These are phyloP conservation scores for Uronychia setigera DNA, from an alignment of 73 alveolate species.

Conservation along the genomic window DNA sequence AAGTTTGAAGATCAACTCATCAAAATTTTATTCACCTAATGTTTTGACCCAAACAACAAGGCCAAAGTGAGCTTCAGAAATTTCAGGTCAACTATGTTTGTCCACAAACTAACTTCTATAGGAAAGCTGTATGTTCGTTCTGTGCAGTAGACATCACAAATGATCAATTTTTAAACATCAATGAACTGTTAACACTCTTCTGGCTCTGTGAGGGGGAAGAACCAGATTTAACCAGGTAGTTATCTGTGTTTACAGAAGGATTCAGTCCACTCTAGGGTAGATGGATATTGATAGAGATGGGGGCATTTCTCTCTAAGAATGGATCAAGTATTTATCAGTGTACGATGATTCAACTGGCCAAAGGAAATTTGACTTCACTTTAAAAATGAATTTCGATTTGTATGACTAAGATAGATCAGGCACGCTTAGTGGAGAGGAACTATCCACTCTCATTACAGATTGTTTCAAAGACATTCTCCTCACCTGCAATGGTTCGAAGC, in stretches of 20 bases:
- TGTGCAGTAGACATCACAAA: background rate
- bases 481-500: too few species aligned
- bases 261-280: background rate
- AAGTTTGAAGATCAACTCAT: background rate
- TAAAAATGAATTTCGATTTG: too few species aligned
- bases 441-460: too few species aligned
- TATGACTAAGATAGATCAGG: too few species aligned
- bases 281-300: background rate
- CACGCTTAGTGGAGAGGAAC: too few species aligned
- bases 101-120: background rate
- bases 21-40: background rate
- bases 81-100: background rate
- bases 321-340: background rate
- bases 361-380: too few species aligned
- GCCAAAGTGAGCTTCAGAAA: background rate
- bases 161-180: background rate
- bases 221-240: background rate
- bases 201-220: background rate
- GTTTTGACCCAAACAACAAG: background rate
- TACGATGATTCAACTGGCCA: background rate
- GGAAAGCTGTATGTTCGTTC: background rate
- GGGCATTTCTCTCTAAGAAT: background rate
- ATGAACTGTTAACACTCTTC: background rate
- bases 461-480: too few species aligned
- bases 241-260: background rate